These are phyloP conservation scores for Diaporthe sp. DNA, from an alignment of 2,329 filamentous ascomycete species.

Conservation along the genomic window DNA sequence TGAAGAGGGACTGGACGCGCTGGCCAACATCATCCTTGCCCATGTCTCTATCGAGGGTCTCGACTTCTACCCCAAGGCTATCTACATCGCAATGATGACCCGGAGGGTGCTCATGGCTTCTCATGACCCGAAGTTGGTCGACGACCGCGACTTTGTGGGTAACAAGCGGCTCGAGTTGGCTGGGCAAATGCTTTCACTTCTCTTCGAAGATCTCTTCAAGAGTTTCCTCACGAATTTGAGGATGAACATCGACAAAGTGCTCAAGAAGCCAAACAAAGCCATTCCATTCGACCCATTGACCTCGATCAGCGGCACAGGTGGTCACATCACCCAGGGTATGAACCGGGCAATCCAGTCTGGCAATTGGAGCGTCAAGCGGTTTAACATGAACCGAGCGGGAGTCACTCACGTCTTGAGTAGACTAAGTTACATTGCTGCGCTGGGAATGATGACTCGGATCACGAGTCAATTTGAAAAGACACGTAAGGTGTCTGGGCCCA, in stretches of 20 bases:
- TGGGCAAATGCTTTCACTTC: constrained; percentile 90
- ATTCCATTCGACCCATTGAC: constrained; percentile 89
- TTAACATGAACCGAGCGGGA: constrained; percentile 97
- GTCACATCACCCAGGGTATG: constrained; percentile 91
- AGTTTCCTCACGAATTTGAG: constrained; percentile 92
- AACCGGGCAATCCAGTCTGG: constrained; percentile 97
- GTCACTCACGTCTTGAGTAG: constrained; percentile 97
- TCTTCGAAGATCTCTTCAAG: constrained; percentile 99
- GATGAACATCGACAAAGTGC: constrained; percentile 92
- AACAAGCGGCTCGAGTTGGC: constrained; percentile 97
- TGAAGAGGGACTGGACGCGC: constrained; percentile 91
- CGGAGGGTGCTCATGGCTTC: constrained; percentile 96
- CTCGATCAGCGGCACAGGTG: constrained; percentile 86
- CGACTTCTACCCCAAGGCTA: constrained; percentile 96
- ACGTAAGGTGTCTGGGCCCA: constrained; percentile 93
- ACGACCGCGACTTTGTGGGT: constrained; percentile 97
- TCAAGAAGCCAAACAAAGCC: constrained; percentile 93
- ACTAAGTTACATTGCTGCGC: constrained; percentile 93
- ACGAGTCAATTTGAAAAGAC: constrained; percentile 99
- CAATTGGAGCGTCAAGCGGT: constrained; percentile 98
- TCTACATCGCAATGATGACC: constrained; percentile 98
- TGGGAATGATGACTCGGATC: constrained; percentile 99
- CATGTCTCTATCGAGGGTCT: constrained; percentile 93
- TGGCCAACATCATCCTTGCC: constrained; percentile 93
- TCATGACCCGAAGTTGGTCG: constrained; percentile 89